Percentiles rank a stretch among this genome's conserved stretches.
phyloP scores from a whole-genome alignment of 306 rosid species.

The Rosa multiflora region DNA sequence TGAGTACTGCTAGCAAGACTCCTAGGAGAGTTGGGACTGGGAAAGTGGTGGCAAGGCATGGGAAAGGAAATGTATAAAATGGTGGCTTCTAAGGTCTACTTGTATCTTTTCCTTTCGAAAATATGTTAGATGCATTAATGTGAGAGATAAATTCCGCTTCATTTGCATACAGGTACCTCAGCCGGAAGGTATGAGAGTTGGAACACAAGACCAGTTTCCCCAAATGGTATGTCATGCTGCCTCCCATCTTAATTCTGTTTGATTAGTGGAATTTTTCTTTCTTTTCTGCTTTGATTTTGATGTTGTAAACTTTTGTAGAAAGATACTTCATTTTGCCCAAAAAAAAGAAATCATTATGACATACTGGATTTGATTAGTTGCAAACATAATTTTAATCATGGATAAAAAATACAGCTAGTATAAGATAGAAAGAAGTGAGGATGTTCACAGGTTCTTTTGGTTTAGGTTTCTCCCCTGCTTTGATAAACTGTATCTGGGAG shows the following conservation, averaged over 20 bases:
- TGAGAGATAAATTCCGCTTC: background rate
- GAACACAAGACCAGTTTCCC: background rate
- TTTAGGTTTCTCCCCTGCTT: background rate
- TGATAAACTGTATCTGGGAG: background rate
- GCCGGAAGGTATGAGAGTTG: slow-evolving; percentile 14
- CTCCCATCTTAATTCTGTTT: background rate
- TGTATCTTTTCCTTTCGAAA: background rate
- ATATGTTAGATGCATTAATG: background rate
- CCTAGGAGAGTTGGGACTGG: slow-evolving; percentile 16
- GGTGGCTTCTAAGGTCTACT: background rate
- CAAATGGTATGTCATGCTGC: slow-evolving; percentile 16
- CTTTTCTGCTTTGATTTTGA: background rate
- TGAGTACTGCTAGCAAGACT: slow-evolving; percentile 14
- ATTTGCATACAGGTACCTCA: slow-evolving; percentile 18
- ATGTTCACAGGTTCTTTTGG: background rate
- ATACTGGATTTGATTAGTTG: background rate
- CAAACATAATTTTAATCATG: background rate
- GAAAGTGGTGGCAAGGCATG: slow-evolving; percentile 19
- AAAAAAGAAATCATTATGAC: background rate
- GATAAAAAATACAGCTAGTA: background rate
- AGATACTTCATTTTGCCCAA: background rate
- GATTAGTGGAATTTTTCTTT: background rate
- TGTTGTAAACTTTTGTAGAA: background rate
- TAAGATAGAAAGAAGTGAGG: background rate
- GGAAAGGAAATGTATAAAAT: slow-evolving; percentile 24